A percentile compares a stretch with the other conserved stretches of the same genome.
Evolutionary conservation across 2,329 filamentous ascomycete species (phyloP).

Genomic region (Reticulascus tulasneorum): DNA sequence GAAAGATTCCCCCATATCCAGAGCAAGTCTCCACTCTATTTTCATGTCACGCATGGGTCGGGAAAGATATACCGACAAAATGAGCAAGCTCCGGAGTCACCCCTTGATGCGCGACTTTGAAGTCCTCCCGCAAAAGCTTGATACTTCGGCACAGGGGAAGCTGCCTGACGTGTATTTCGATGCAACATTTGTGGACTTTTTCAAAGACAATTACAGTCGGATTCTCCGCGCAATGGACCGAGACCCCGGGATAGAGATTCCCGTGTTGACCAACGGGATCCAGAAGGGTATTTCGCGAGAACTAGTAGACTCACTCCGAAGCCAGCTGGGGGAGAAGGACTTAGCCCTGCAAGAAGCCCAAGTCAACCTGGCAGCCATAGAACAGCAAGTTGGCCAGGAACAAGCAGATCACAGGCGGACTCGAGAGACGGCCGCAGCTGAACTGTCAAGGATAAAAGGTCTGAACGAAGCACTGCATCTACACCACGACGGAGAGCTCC

Average conservation of each 20-base stretch:
- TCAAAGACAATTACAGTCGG: conserved; percentile 93
- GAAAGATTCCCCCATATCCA: conserved; percentile 87
- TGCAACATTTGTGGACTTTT: conserved; percentile 80
- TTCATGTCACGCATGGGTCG: conserved; percentile 74
- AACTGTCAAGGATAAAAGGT: conserved; percentile 55
- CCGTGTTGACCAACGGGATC: conserved; percentile 71
- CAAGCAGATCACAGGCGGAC: conserved; percentile 66
- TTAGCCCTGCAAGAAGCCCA: conserved; percentile 44
- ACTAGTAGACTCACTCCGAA: conserved; percentile 78
- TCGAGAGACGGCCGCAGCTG: conserved; percentile 53
- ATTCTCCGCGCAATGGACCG: conserved; percentile 82
- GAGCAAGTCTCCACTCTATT: conserved; percentile 75
- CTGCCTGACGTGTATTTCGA: conserved; percentile 84
- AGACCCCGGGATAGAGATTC: conserved; percentile 82
- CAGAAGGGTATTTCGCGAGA: conserved; percentile 93
- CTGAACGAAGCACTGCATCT: conserved; percentile 69
- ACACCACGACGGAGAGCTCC: conserved; percentile 64
- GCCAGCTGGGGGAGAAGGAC: conserved; percentile 71
- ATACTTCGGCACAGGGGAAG: conserved; percentile 40
- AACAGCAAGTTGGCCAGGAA: conserved; percentile 64
- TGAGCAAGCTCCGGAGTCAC: conserved; percentile 73
- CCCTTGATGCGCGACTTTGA: conserved; percentile 85
- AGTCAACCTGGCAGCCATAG: conserved; percentile 40
- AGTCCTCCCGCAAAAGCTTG: conserved; percentile 68
- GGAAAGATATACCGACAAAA: conserved; percentile 80